Conservation (phyloP, 495 filamentous ascomycete genomes). For the Thermothielavioides terrestris region DNA sequence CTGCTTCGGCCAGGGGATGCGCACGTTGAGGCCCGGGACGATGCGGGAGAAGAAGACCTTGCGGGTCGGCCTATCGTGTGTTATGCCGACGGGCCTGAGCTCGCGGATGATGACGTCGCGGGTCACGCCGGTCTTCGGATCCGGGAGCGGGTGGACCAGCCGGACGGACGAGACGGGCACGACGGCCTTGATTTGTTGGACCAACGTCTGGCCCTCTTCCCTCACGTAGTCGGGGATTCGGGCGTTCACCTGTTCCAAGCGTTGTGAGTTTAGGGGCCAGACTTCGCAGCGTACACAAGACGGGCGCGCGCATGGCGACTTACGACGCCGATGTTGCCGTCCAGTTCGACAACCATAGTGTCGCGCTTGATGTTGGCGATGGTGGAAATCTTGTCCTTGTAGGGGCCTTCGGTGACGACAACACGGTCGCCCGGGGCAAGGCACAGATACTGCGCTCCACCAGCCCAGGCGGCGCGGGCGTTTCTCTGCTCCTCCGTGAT, state of each 20-base stretch:
- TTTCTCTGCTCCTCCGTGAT: slow-evolving; percentile 17
- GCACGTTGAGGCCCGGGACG: slow-evolving; percentile 52
- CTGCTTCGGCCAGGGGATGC: slow-evolving; percentile 65
- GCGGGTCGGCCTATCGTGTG: slow-evolving; percentile 38
- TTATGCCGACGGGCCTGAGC: slow-evolving; percentile 40
- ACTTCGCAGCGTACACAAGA: not conserved
- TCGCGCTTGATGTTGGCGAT: slow-evolving; percentile 51
- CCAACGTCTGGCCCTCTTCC: slow-evolving; percentile 30
- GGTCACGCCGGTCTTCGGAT: slow-evolving; percentile 51
- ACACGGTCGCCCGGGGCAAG: slow-evolving; percentile 67
- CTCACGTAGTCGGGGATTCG: slow-evolving; percentile 47
- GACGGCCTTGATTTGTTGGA: slow-evolving; percentile 39
- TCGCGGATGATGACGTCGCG: slow-evolving; percentile 70
- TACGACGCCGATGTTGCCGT: slow-evolving; percentile 58
- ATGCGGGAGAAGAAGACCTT: slow-evolving; percentile 39
- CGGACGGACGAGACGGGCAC: slow-evolving; percentile 63
- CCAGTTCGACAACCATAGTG: slow-evolving; percentile 50
- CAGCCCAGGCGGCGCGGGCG: slow-evolving; percentile 35
- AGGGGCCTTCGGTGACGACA: slow-evolving; percentile 62
- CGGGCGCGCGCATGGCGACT: slow-evolving; percentile 12
- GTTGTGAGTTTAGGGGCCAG: slow-evolving; percentile 1
- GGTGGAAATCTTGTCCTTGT: slow-evolving; percentile 71
- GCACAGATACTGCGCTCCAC: slow-evolving; percentile 51
- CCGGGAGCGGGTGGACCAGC: slow-evolving; percentile 65
- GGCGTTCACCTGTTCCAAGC: slow-evolving; percentile 45